phyloP scores from a whole-genome alignment of 2,329 filamentous ascomycete species.

The Aspergillus quadrilineatus region DNA sequence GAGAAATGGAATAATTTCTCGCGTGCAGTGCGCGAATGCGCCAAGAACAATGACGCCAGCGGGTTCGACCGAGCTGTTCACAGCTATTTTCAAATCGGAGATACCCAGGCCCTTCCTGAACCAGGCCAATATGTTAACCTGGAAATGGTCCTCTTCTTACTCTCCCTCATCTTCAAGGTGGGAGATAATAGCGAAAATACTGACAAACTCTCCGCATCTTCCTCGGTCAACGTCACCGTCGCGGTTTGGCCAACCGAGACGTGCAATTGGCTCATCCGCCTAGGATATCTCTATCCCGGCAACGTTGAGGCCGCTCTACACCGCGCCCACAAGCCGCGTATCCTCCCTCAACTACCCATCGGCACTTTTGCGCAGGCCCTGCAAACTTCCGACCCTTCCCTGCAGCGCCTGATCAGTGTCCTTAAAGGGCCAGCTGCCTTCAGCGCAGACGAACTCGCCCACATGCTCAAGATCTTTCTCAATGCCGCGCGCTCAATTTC shows the following conservation, averaged over 20 bases:
- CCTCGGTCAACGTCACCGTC: conserved; percentile 30
- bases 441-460: conserved; percentile 40
- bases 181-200: conserved; percentile 20
- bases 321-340: conserved; percentile 32
- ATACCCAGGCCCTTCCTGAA: conserved; percentile 24
- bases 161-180: conserved; percentile 41
- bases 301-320: conserved; percentile 44
- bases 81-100: conserved; percentile 28
- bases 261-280: conserved; percentile 43
- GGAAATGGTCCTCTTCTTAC: conserved; percentile 38
- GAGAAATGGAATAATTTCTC: conserved; percentile 37
- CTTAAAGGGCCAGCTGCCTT: conserved; percentile 38
- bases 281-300: conserved; percentile 38
- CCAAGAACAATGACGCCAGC: conserved; percentile 26
- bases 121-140: conserved; percentile 33
- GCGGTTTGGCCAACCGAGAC: conserved; percentile 39
- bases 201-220: conserved; percentile 27
- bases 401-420: conserved; percentile 38
- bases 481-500: conserved; percentile 38
- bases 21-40: conserved; percentile 28
- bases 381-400: conserved; percentile 39
- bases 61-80: conserved; percentile 39
- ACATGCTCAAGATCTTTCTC: conserved; percentile 41
- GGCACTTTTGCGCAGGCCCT: conserved; percentile 43
- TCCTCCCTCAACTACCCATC: conserved; percentile 38